phyloP scores from a whole-genome alignment of 495 filamentous ascomycete species.

The Podospora tetraspora region DNA sequence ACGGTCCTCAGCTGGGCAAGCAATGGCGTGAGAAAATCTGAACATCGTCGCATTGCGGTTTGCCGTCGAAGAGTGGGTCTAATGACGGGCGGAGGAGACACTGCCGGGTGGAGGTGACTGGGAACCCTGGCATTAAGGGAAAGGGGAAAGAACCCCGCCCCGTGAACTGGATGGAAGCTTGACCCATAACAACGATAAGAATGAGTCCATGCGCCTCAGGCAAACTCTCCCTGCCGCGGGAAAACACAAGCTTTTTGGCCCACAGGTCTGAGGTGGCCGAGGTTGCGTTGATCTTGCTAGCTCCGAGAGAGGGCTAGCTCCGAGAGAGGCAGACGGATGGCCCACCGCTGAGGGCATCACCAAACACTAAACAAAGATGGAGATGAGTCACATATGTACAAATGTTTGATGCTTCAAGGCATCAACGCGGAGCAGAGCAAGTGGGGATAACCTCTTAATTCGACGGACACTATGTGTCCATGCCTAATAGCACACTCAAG shows the following conservation, averaged over 20 bases:
- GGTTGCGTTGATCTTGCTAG: too few species aligned
- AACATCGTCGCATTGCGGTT: neutral
- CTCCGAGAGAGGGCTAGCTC: too few species aligned
- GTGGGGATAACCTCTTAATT: neutral
- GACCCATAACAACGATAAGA: neutral
- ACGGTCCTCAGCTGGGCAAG: neutral
- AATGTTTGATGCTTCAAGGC: neutral
- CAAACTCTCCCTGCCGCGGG: neutral
- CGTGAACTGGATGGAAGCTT: neutral
- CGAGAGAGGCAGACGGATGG: too few species aligned
- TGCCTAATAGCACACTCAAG: neutral
- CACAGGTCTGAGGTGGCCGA: too few species aligned
- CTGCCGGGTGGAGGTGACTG: neutral
- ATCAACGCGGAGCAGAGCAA: neutral
- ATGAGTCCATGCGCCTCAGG: neutral
- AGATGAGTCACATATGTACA: too few species aligned
- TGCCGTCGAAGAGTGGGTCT: neutral
- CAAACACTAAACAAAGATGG: too few species aligned
- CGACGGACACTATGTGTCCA: neutral
- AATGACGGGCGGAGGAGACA: neutral
- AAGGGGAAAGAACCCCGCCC: too few species aligned
- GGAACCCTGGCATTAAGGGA: neutral
- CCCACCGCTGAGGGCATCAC: too few species aligned
- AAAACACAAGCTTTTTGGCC: too few species aligned
- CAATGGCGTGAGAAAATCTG: neutral